Base-by-base conservation (phyloP, 2,329 filamentous ascomycete species). In the Zasmidium angulare region DNA sequence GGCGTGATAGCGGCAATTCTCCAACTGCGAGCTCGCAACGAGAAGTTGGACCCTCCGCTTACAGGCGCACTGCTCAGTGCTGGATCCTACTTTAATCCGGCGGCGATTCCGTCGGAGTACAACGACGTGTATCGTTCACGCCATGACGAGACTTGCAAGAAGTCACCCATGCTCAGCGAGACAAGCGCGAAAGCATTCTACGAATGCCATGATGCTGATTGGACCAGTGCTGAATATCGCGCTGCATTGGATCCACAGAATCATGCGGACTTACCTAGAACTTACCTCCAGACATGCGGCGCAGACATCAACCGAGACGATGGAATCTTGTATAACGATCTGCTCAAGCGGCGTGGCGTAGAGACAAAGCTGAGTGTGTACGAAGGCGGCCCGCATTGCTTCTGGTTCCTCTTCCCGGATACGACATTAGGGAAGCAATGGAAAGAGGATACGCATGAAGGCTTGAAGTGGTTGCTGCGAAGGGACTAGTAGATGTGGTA, bases 1-100 rank as follows among this genome's bases (percentile, higher is more conserved):
- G 80, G 76, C 3, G 81, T 81, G 62, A 76, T 82, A 57, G 74
- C 78, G 0, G 76, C 76, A 0, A 76, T 77, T 0, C 73, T 82
- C 0, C 72, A 78, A 0, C 75, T 80, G 43, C 64, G 75, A 0
- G 72, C 78, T 2, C 72, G 74, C 1, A 72, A 77, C 48, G 73
- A 75, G 49, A 66, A 70, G 10, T 66, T 79, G 1, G 71, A 70
- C 1, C 76, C 78, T 0, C 73, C 75, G 2, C 63, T 82, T 14
- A 81, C 80, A 0, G 80, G 79, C 0, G 66, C 75, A 17, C 79
- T 77, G 51, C 72, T 80, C 23, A 74, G 71, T 53, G 76, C 78
- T 0, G 68, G 70, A 1, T 71, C 71, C 40, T 64, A 71, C 54
- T 64, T 62, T 29, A 50, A 55, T 17, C 53, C 64, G 1, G 56